Evolutionary conservation across 140 eudicot genomes (phyloP).

Genomic region (Bidens hawaiensis): DNA sequence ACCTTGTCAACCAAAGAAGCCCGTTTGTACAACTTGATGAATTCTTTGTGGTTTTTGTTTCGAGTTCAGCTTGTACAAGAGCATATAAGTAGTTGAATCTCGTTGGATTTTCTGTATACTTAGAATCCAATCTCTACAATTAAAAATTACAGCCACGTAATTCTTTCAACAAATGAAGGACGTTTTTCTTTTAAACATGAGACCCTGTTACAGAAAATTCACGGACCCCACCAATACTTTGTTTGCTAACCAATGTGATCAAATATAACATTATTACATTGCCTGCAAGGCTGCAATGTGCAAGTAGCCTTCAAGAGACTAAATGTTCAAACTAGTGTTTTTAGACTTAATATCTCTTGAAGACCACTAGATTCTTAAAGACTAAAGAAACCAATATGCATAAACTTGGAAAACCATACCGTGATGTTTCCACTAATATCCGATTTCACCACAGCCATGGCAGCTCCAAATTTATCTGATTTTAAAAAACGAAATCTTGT

Average conservation of each 20-base stretch:
- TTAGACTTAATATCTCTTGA: too few species aligned
- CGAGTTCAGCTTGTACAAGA: constrained; percentile 76
- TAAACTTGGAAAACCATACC: constrained; percentile 23
- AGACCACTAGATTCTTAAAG: too few species aligned
- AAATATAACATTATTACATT: not conserved
- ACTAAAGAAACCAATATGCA: not conserved
- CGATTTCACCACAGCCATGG: constrained; percentile 72
- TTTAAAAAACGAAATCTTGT: not conserved
- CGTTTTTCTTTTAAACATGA: not conserved
- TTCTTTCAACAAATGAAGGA: not conserved
- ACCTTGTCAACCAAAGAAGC: constrained; percentile 96
- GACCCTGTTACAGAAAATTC: not conserved
- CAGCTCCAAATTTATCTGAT: constrained; percentile 78
- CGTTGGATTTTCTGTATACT: constrained; percentile 50
- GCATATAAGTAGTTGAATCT: constrained; percentile 70
- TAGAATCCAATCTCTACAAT: constrained; percentile 77
- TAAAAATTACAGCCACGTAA: constrained; percentile 4
- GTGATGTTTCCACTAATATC: constrained; percentile 70
- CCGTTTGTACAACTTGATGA: constrained; percentile 88
- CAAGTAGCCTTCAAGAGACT: not conserved
- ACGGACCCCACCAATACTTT: not conserved
- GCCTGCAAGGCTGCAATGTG: too few species aligned
- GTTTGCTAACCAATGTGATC: not conserved
- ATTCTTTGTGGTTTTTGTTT: constrained; percentile 58
- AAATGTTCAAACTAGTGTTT: not conserved